Evolutionary conservation across 768 basidiomycete genomes (phyloP), one percentile per base, ranked within the genome.

Genomic region (Lactifluus subvellereus): DNA sequence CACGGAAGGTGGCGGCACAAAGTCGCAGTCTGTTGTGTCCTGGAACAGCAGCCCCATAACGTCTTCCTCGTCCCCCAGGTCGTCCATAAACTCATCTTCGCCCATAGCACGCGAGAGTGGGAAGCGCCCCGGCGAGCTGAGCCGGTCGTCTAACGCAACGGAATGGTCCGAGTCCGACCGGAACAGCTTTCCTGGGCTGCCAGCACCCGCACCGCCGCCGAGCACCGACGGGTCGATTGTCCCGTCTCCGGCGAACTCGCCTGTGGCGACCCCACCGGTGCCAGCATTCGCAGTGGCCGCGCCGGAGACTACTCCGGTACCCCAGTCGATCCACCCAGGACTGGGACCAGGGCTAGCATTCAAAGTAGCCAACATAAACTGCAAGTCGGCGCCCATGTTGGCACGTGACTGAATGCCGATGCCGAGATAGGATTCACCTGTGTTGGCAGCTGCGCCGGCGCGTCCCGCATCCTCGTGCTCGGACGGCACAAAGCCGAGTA

Each of bases 161-260:
- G 40, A 30, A 7, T 30, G 49, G 49, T 50, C 30, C n/a, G 33
- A 7, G 13, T 53, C 42, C 27, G 27, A 22, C 33, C 35, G 37
- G 35, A 53, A 13, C 18, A 27, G 4, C 43, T 58, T 62, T n/a
- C 45, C 13, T 6, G 60, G 60, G 35, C 54, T 53, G n/a, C 13
- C 43, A 32, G 35, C 48, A 57, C 38, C 38, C 7, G 6, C 14
- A 7, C 16, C 10, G 0, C 62, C 51, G 22, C 59, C 57, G 6
- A 67, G 66, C 2, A 67, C 37, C 2, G 66, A 60, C 1, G 66
- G 66, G 42, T 59, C 63, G 22, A 67, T 67, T 42, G 66, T 67
- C 11, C 66, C 62, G 6, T 65, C 48, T 1, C 66, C 64, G 8
- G 37, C 42, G n/a, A 60, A 52, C 35, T 64, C 57, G 6, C 33